Evolutionary conservation across 306 rosid genomes (phyloP), one percentile per base, ranked within the genome.

Genomic region (Cajanus cajan): DNA sequence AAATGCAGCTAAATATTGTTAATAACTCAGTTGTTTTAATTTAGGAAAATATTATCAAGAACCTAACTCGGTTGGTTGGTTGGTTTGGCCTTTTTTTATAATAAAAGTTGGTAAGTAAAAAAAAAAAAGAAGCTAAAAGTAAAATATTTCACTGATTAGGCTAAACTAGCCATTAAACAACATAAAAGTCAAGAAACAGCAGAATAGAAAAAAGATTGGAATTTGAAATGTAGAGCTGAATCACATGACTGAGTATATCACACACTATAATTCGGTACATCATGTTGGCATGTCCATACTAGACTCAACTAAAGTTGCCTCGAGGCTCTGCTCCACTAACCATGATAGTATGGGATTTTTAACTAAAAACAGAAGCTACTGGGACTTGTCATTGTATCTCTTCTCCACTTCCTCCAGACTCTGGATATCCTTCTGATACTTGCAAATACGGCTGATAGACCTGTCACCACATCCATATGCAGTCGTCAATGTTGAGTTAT

Each of bases 361-460:
- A 58, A 34, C 68, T 33, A 66, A 34, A 59, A 80, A 59, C 31
- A 28, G 3, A 13, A 82, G 90, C 39, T 68, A 96, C 88, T 93
- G 21, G 2, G 88, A 86, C 89, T 96, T 91, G 86, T 34, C 50
- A n/a, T n/a, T n/a, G n/a, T n/a, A n/a, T 82, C 92, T 87, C 94
- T 91, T 96, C 88, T 96, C 99, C 84, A 88, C 87, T 79, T 90
- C 96, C 93, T 93, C 99, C 89, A 93, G 66, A 28, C 57, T 84
- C 68, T 93, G 79, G 51, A 96, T 75, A n/a, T 96, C 96, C 87
- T 90, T 93, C 88, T 87, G 78, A 68, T 77, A 88, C 83, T 93
- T 93, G 67, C 97, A 90, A 24, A 96, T 78, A 66, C 98, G 90
- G 82, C 69, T 73, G 45, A 93, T 81, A 51, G 68, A 86, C 99